phyloP scores from a whole-genome alignment of 768 basidiomycete species.

The Boletus rubroflammeus region DNA sequence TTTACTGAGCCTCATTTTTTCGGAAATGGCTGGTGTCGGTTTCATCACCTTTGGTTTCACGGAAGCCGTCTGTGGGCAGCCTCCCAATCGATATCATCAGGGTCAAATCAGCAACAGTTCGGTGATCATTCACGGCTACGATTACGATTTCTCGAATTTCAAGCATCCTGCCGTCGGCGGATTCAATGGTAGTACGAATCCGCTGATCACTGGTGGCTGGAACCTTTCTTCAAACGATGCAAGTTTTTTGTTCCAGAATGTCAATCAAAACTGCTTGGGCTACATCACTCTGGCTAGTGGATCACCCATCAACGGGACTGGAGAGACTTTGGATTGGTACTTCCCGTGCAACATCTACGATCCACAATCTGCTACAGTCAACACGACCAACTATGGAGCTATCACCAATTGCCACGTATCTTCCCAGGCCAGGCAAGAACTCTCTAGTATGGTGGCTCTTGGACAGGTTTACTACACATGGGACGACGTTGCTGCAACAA shows the following conservation, averaged over 20 bases:
- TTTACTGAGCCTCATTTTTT: conserved; percentile 70
- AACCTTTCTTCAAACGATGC: conserved; percentile 83
- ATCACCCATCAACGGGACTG: conserved; percentile 66
- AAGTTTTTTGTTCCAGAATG: conserved; percentile 92
- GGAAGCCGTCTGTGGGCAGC: conserved; percentile 85
- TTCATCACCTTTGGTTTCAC: conserved; percentile 99
- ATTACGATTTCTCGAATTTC: conserved; percentile 88
- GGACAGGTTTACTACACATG: conserved; percentile 95
- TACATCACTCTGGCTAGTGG: conserved; percentile 69
- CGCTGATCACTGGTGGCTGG: conserved; percentile 74
- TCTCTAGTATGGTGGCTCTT: conserved; percentile 49
- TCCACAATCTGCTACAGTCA: conserved; percentile 62
- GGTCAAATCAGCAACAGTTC: conserved; percentile 74
- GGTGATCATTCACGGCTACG: conserved; percentile 91
- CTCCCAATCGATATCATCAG: conserved; percentile 77
- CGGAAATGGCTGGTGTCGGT: conserved; percentile 91
- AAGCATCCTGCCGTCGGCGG: conserved; percentile 66
- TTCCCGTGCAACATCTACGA: conserved; percentile 94
- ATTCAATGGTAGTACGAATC: conserved; percentile 83
- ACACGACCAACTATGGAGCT: conserved; percentile 64
- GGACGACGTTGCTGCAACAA: conserved; percentile 68
- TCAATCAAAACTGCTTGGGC: conserved; percentile 77
- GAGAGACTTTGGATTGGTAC: conserved; percentile 80
- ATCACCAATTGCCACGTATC: conserved; percentile 72
- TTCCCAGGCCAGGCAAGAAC: conserved; percentile 45